These are phyloP conservation scores for Aspergillus flavus DNA, from an alignment of 2,329 filamentous ascomycete genomes.

Conservation along the genomic window DNA sequence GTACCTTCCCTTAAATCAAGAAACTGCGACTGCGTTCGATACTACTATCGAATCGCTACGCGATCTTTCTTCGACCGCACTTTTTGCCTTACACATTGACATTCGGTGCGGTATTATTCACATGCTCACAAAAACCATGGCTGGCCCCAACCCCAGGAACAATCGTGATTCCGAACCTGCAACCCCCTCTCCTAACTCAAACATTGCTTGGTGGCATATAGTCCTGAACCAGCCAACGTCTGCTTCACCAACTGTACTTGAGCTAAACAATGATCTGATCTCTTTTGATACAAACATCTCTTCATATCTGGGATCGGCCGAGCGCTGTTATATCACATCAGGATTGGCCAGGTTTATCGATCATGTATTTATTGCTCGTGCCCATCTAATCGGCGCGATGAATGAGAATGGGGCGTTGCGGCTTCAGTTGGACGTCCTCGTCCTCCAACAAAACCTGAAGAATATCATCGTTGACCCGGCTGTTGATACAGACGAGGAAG, in stretches of 20 bases:
- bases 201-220: conserved; percentile 64
- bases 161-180: conserved; percentile 36
- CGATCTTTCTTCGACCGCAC: conserved; percentile 74
- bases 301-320: conserved; percentile 69
- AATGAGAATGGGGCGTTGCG: conserved; percentile 80
- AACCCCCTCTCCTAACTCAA: conserved; percentile 65
- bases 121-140: conserved; percentile 68
- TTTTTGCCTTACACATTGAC: conserved; percentile 86
- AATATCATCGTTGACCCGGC: conserved; percentile 66
- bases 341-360: conserved; percentile 80
- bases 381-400: conserved; percentile 74
- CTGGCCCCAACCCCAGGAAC: conserved; percentile 54
- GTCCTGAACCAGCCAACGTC: conserved; percentile 45
- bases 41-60: conserved; percentile 81
- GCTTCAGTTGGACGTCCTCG: conserved; percentile 91
- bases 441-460: conserved; percentile 94
- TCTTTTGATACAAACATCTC: conserved; percentile 81
- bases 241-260: conserved; percentile 69
- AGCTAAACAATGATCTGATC: conserved; percentile 81
- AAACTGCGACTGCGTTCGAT: conserved; percentile 87
- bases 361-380: conserved; percentile 72
- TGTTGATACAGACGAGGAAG: conserved; percentile 14
- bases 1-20: conserved; percentile 83
- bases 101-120: conserved; percentile 83
- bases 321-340: conserved; percentile 73